phyloP scores from a whole-genome alignment of 768 basidiomycete genomes.

The Kwoniella dendrophila region DNA sequence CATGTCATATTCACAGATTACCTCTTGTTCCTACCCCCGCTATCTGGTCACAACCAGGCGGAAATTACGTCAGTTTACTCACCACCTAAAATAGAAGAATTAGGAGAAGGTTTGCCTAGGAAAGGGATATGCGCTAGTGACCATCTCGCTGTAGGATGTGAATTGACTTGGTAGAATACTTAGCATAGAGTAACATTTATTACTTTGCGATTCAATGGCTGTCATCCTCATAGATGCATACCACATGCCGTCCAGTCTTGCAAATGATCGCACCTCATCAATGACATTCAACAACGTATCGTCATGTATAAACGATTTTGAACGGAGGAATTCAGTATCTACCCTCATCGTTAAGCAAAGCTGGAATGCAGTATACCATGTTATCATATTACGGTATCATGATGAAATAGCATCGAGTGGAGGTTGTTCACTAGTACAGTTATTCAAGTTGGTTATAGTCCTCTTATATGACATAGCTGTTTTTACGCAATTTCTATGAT shows the following conservation, averaged over 20 bases:
- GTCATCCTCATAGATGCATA: neutral
- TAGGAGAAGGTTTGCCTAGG: constrained; percentile 76
- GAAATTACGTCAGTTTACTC: constrained; percentile 64
- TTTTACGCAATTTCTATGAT: too few relatives aligned
- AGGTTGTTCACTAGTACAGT: constrained; percentile 10
- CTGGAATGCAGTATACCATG: too few relatives aligned
- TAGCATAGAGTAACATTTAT: neutral
- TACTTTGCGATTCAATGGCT: neutral
- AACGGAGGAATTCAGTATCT: too few relatives aligned
- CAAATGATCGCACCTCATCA: too few relatives aligned
- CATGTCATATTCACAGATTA: constrained; percentile 66
- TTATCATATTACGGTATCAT: neutral
- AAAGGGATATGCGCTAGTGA: constrained; percentile 80
- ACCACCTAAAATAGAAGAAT: constrained; percentile 64
- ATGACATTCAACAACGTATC: too few relatives aligned
- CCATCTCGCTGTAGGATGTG: constrained; percentile 76
- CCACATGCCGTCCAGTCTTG: too few relatives aligned
- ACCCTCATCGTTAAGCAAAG: too few relatives aligned
- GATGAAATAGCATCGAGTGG: neutral
- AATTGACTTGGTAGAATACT: constrained; percentile 51
- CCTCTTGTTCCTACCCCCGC: constrained; percentile 67
- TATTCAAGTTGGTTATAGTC: too few relatives aligned
- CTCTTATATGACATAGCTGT: constrained; percentile 6
- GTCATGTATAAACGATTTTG: too few relatives aligned
- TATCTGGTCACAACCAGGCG: constrained; percentile 32